Evolutionary conservation across 1,284 basidiomycete species (phyloP).

Genomic region (Gymnopus androsaceus): DNA sequence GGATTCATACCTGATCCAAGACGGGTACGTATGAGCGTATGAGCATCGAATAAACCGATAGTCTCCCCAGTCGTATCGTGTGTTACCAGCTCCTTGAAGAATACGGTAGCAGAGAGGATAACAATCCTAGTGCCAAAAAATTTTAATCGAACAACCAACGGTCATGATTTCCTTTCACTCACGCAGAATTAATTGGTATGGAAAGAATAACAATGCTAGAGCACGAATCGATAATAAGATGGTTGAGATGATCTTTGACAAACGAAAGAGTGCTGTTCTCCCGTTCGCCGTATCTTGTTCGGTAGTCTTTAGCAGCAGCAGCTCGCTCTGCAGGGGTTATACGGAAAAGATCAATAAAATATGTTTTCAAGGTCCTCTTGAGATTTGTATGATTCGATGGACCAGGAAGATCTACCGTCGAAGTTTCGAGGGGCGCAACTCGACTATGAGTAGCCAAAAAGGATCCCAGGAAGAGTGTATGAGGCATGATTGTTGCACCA

Average conservation of each 20-base stretch:
- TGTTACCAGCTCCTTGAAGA: constrained; percentile 47
- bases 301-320: constrained; percentile 31
- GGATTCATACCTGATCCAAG: constrained; percentile 62
- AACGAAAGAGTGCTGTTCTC: constrained; percentile 60
- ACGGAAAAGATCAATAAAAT: constrained; percentile 28
- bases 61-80: constrained; percentile 27
- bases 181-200: constrained; percentile 71
- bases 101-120: constrained; percentile 58
- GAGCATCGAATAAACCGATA: constrained; percentile 70
- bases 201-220: constrained; percentile 63
- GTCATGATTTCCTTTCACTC: constrained; percentile 15
- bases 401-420: constrained; percentile 8
- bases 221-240: constrained; percentile 60
- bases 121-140: constrained; percentile 44
- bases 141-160: background rate
- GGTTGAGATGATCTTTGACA: constrained; percentile 63
- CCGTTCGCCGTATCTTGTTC: constrained; percentile 34
- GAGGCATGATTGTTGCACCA: constrained; percentile 40
- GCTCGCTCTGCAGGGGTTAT: constrained; percentile 37
- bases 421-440: constrained; percentile 30
- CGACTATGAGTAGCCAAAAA: constrained; percentile 71
- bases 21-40: constrained; percentile 57
- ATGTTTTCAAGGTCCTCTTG: constrained; percentile 19
- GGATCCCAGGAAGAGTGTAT: constrained; percentile 80
- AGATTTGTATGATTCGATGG: constrained; percentile 11